Conservation (phyloP, 2,329 filamentous ascomycete genomes). For the Alternaria sp. region DNA sequence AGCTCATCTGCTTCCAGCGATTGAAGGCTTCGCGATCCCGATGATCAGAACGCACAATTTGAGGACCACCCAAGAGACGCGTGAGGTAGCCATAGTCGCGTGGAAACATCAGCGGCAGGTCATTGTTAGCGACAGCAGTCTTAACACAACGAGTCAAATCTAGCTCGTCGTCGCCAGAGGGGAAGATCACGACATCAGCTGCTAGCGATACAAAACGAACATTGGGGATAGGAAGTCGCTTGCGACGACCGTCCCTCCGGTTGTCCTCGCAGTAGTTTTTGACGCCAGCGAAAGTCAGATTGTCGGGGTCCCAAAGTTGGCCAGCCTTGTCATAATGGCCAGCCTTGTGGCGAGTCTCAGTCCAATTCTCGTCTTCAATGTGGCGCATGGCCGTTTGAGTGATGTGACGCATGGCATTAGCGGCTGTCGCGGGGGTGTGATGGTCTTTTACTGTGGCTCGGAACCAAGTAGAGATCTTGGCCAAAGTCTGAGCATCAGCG, state of each 20-base stretch:
- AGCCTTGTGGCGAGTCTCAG: neutral
- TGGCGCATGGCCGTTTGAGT: neutral
- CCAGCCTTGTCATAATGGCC: neutral
- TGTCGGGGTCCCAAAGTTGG: neutral
- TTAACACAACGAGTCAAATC: conserved; percentile 19
- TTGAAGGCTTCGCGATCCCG: neutral
- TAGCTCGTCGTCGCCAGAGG: conserved; percentile 15
- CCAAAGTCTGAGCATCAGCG: neutral
- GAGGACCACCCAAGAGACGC: neutral
- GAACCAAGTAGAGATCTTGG: neutral
- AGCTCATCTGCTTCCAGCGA: neutral
- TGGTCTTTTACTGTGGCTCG: neutral
- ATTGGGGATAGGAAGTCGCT: neutral
- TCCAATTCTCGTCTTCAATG: neutral
- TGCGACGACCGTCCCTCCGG: conserved; percentile 3
- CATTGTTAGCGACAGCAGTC: conserved; percentile 10
- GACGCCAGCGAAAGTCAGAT: neutral
- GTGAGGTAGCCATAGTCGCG: neutral
- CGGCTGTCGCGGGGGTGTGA: neutral
- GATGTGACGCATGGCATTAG: neutral
- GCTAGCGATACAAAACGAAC: conserved; percentile 15
- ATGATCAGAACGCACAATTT: neutral
- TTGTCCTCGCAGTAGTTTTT: conserved; percentile 11
- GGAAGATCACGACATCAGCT: conserved; percentile 4
- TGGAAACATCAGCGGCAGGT: neutral